These are phyloP conservation scores for Allantophomopsis lycopodina DNA, from an alignment of 2,329 filamentous ascomycete genomes.

Conservation along the genomic window DNA sequence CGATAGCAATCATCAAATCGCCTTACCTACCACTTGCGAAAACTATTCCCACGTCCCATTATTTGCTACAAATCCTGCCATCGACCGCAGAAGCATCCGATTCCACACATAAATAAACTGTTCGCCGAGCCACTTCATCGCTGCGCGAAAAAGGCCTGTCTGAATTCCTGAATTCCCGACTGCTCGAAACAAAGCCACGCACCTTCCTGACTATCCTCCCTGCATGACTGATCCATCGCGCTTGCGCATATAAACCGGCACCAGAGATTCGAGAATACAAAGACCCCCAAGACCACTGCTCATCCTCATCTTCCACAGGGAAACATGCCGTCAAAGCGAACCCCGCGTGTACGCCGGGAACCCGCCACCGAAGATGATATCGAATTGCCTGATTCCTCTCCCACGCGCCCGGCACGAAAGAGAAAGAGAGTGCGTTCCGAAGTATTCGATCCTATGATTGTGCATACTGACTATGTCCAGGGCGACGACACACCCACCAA, in stretches of 20 bases:
- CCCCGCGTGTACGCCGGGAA: constrained; percentile 21
- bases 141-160: too few relatives aligned
- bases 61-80: neutral
- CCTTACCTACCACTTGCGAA: neutral
- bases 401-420: constrained; percentile 47
- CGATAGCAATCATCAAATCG: neutral
- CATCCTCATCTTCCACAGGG: neutral
- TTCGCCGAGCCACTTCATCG: too few relatives aligned
- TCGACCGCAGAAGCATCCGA: neutral
- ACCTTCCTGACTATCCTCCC: too few relatives aligned
- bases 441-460: too few relatives aligned
- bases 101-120: neutral
- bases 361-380: constrained; percentile 8
- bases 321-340: constrained; percentile 25
- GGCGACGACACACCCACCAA: neutral
- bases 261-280: neutral
- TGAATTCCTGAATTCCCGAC: too few relatives aligned
- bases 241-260: neutral
- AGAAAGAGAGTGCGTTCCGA: constrained; percentile 39
- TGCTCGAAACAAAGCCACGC: neutral
- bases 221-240: too few relatives aligned
- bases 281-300: too few relatives aligned
- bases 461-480: neutral
- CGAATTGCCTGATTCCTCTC: constrained; percentile 31
- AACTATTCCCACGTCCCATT: neutral